A percentile compares a stretch with the other conserved stretches of the same genome.
Evolutionary conservation across 257 asterid genomes (phyloP).

Genomic region (Solanum microdontum): DNA sequence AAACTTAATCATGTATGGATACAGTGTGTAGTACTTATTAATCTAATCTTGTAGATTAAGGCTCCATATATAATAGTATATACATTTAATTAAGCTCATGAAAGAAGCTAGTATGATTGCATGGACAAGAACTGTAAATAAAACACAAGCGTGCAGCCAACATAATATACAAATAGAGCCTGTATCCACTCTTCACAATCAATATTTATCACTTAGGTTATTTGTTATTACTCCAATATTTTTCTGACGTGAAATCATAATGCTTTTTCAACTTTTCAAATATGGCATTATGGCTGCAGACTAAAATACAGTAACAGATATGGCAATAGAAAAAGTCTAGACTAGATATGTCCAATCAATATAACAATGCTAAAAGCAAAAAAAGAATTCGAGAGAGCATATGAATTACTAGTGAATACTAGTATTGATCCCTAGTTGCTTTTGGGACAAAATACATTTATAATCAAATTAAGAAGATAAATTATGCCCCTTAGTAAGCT

Average conservation of each 20-base stretch:
- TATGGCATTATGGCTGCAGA: not conserved
- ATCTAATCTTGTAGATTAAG: conserved; percentile 2
- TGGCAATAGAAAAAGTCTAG: not conserved
- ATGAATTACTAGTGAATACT: not conserved
- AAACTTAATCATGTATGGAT: not conserved
- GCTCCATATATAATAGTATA: not conserved
- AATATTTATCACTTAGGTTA: not conserved
- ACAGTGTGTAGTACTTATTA: not conserved
- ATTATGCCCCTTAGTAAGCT: not conserved
- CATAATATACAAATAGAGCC: not conserved
- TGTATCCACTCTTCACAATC: not conserved
- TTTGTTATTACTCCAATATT: not conserved
- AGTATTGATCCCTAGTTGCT: not conserved
- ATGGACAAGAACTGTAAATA: not conserved
- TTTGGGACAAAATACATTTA: not conserved
- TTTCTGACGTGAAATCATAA: not conserved
- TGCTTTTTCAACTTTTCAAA: not conserved
- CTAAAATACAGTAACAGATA: not conserved
- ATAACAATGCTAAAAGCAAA: not conserved
- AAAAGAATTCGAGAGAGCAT: not conserved
- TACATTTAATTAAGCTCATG: not conserved
- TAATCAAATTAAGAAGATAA: not conserved
- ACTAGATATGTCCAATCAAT: not conserved
- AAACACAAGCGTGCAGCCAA: conserved; percentile 12
- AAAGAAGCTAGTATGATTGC: not conserved